Evolutionary conservation across 2,329 filamentous ascomycete species (phyloP).

Genomic region (Colletotrichum gloeosporioides): DNA sequence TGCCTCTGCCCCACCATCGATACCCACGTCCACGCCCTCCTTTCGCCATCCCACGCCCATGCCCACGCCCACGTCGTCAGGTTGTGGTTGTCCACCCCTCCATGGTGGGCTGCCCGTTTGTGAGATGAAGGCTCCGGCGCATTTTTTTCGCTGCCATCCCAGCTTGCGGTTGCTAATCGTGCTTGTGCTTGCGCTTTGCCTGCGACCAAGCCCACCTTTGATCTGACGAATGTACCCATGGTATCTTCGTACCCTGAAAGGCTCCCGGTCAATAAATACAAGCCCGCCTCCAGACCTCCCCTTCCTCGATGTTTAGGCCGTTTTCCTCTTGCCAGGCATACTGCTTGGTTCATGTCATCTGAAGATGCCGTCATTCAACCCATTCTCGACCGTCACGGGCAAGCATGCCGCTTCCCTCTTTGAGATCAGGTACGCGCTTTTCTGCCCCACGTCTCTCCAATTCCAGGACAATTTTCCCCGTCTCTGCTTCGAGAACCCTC

Average conservation of each 20-base stretch:
- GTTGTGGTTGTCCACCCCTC: background rate
- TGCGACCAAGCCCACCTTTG: constrained; percentile 9
- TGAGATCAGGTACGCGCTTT: constrained; percentile 57
- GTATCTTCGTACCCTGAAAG: constrained; percentile 15
- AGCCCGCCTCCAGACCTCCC: constrained; percentile 17
- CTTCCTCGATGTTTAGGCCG: constrained; percentile 3
- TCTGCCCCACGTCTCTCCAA: constrained; percentile 5
- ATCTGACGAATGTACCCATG: constrained; percentile 8
- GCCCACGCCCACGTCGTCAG: background rate
- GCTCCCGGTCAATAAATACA: constrained; percentile 19
- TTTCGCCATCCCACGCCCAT: background rate
- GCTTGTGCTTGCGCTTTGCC: constrained; percentile 6
- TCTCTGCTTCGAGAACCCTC: background rate
- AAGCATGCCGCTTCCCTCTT: constrained; percentile 60
- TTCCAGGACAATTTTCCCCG: background rate
- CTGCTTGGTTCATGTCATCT: constrained; percentile 63
- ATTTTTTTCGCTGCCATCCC: constrained; percentile 4
- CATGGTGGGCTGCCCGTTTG: constrained; percentile 15
- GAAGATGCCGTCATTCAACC: constrained; percentile 62
- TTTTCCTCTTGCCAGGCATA: constrained; percentile 32
- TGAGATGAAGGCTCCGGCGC: constrained; percentile 13
- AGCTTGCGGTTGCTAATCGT: background rate
- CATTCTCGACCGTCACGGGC: constrained; percentile 57
- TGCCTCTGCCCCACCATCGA: constrained; percentile 2
- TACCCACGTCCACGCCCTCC: background rate